phyloP scores from a whole-genome alignment of 2,329 filamentous ascomycete genomes.

The Cercospora berteroae region DNA sequence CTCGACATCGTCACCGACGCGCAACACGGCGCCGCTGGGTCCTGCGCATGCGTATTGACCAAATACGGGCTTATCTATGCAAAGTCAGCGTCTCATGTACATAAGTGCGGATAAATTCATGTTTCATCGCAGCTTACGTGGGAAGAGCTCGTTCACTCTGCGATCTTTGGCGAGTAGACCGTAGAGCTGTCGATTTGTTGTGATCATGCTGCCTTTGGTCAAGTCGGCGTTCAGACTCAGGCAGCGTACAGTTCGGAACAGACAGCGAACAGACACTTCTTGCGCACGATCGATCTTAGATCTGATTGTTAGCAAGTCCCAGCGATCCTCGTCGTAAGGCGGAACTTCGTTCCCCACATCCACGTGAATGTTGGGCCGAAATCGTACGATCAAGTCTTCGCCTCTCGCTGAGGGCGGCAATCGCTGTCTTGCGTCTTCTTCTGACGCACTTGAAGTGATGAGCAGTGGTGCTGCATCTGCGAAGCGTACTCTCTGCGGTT shows the following conservation, averaged over 20 bases:
- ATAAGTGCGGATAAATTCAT: too few relatives aligned
- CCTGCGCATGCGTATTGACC: conserved; percentile 40
- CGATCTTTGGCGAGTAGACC: conserved; percentile 36
- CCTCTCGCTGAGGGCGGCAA: conserved; percentile 32
- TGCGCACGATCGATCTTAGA: conserved; percentile 32
- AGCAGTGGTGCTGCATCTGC: conserved; percentile 37
- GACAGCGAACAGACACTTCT: conserved; percentile 36
- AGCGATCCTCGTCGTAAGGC: conserved; percentile 37
- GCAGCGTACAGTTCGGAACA: conserved; percentile 34
- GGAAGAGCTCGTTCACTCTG: conserved; percentile 35
- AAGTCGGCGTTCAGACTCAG: conserved; percentile 37
- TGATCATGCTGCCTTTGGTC: conserved; percentile 35
- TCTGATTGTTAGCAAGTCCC: conserved; percentile 35
- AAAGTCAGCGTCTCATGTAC: conserved; percentile 7
- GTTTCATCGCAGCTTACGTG: conserved; percentile 25
- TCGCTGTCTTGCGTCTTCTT: conserved; percentile 35
- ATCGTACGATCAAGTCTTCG: conserved; percentile 37
- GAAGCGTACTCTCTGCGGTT: conserved; percentile 37
- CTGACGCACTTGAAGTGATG: conserved; percentile 37
- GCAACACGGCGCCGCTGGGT: conserved; percentile 35
- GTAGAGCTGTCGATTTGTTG: conserved; percentile 36
- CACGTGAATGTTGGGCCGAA: conserved; percentile 37
- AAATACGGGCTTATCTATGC: conserved; percentile 36
- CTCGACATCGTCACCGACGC: conserved; percentile 36
- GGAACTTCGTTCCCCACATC: conserved; percentile 33